These are phyloP conservation scores for Apiospora saccharicola DNA, from an alignment of 2,329 filamentous ascomycete genomes.

Conservation along the genomic window DNA sequence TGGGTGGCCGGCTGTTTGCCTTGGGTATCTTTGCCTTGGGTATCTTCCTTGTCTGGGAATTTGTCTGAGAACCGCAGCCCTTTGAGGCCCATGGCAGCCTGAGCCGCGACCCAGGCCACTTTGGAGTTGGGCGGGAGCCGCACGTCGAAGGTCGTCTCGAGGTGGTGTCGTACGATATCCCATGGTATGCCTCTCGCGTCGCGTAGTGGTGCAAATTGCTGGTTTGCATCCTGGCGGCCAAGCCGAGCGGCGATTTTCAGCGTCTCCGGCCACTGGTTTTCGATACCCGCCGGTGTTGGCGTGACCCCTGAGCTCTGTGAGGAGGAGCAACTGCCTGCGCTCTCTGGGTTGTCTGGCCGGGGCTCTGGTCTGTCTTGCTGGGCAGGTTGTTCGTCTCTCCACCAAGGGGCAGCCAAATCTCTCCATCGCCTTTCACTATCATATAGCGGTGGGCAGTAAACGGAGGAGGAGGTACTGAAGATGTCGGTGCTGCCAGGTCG, in stretches of 20 bases:
- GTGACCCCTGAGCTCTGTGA: background rate
- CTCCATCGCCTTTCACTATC: background rate
- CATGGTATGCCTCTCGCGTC: background rate
- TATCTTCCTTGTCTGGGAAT: background rate
- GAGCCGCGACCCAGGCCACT: background rate
- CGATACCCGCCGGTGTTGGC: background rate
- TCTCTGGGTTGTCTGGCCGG: background rate
- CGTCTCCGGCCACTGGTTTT: background rate
- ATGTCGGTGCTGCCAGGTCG: background rate
- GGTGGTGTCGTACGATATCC: background rate
- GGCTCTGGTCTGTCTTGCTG: background rate
- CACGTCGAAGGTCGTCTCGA: background rate
- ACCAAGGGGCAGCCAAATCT: background rate
- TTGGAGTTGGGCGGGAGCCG: background rate
- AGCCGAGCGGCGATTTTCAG: background rate
- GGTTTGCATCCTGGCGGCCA: too few species aligned
- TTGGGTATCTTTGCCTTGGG: background rate
- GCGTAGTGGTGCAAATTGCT: background rate
- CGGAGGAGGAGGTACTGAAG: background rate
- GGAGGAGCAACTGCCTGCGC: background rate
- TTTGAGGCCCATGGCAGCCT: constrained; percentile 2
- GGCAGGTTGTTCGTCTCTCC: background rate
- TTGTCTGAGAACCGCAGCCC: background rate
- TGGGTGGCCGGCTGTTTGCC: too few species aligned
- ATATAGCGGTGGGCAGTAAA: background rate